Evolutionary conservation across 163 green algal genomes (phyloP), one percentile per base, ranked within the genome.

Genomic region (Scenedesmus sp.): DNA sequence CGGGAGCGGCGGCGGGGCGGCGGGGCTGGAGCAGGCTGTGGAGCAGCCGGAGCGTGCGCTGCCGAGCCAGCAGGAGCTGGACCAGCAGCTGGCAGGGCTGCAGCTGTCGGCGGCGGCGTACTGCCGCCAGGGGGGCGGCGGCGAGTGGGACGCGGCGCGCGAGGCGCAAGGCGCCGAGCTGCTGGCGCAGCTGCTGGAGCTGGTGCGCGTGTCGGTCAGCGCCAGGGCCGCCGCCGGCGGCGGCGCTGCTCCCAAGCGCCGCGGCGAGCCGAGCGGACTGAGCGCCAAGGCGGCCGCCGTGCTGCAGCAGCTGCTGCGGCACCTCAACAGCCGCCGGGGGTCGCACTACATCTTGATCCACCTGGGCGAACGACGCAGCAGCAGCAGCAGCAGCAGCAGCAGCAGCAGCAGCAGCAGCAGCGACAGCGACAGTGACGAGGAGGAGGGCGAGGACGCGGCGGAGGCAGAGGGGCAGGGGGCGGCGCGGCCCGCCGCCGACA

Each of bases 391-490:
- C 63, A 48, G 13, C 24, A 26, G 65, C 65, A 48, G 47, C 42
- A 60, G 29, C 2, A 29, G 48, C 65, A 75, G 65, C 62, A 70
- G 62, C 62, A 70, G 39, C 62, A 54, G 22, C 45, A 75, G 65
- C 26, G 29, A 29, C 64, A 60, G 64, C 44, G 15, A 44, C n/a
- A 20, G n/a, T 58, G 47, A 7, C 2, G 64, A 7, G 20, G 28
- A n/a, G 33, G 31, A 47, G 31, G 29, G 31, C 18, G 33, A 20
- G 28, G 33, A 50, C 28, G 29, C 39, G 60, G 33, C 15, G 29
- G 9, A 17, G 60, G 26, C 14, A 11, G 31, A 34, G 15, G 0
- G 29, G 26, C 28, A 53, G 20, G 60, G 17, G n/a, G 6, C 47
- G 31, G 47, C 33, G 57, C 28, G 63, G 65, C 31, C 50, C 34